Evolutionary conservation across 768 basidiomycete genomes (phyloP).

Genomic region (Macrolepiota dolichaula): DNA sequence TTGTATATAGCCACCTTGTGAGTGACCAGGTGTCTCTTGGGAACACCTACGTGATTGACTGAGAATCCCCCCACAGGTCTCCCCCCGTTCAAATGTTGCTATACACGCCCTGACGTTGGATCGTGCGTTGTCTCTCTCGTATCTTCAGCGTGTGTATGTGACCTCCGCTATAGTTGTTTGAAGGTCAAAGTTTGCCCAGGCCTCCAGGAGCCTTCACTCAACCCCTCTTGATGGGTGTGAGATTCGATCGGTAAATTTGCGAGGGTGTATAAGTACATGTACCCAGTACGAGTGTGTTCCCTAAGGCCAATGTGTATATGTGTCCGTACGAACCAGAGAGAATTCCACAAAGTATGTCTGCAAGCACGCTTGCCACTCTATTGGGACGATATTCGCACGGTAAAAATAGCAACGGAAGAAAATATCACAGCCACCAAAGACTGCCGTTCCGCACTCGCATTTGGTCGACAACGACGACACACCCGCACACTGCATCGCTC

Average conservation of each 20-base stretch:
- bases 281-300: no score
- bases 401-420: slow-evolving; percentile 6
- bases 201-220: no score
- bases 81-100: not conserved
- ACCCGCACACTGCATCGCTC: not conserved
- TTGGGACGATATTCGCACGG: not conserved
- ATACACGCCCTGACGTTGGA: not conserved
- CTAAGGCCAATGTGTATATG: no score
- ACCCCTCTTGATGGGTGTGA: no score
- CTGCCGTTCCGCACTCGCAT: slow-evolving; percentile 3
- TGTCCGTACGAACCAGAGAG: not conserved
- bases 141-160: not conserved
- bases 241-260: no score
- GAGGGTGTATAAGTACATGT: no score
- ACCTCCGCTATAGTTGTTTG: no score
- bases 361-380: no score
- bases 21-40: no score
- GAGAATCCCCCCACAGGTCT: not conserved
- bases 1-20: not conserved
- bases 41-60: not conserved
- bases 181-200: no score
- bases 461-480: not conserved
- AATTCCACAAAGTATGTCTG: no score
- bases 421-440: not conserved
- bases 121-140: not conserved